A percentile compares a stretch with the other conserved stretches of the same genome.
Evolutionary conservation across 75 land plant species (phyloP).

Genomic region (Gnetum montanum): DNA sequence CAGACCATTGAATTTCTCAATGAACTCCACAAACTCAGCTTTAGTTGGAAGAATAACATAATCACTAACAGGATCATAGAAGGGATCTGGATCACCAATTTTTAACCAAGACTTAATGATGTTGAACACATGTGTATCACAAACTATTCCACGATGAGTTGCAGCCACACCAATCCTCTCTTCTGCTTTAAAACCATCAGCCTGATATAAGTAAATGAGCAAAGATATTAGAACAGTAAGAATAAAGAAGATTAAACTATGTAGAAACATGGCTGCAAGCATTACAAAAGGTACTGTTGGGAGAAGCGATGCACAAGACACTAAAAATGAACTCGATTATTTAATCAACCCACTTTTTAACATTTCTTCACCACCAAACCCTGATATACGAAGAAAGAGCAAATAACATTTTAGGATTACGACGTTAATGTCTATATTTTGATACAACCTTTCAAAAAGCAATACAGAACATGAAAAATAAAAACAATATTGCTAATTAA

Average conservation of each 20-base stretch:
- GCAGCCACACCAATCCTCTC: constrained; percentile 91
- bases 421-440: too few relatives aligned
- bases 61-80: constrained; percentile 81
- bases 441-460: too few relatives aligned
- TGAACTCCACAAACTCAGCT: constrained; percentile 51
- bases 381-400: too few relatives aligned
- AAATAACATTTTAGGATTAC: too few relatives aligned
- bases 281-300: too few relatives aligned
- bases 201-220: constrained; percentile 26
- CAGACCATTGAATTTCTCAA: constrained; percentile 23
- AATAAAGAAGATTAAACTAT: background rate
- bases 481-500: too few relatives aligned
- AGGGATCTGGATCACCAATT: constrained; percentile 85
- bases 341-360: too few relatives aligned
- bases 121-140: constrained; percentile 67
- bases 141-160: constrained; percentile 79
- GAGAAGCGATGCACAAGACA: too few relatives aligned
- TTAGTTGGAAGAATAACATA: constrained; percentile 83
- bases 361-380: too few relatives aligned
- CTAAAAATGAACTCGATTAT: too few relatives aligned
- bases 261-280: too few relatives aligned
- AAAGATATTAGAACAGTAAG: constrained; percentile 1
- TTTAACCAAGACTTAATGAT: constrained; percentile 81
- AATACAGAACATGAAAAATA: too few relatives aligned
- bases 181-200: constrained; percentile 82